Percentiles rank a stretch among this genome's conserved stretches.
phyloP scores from a whole-genome alignment of 176 grass and related monocot species.

The Aechmea fasciata region DNA sequence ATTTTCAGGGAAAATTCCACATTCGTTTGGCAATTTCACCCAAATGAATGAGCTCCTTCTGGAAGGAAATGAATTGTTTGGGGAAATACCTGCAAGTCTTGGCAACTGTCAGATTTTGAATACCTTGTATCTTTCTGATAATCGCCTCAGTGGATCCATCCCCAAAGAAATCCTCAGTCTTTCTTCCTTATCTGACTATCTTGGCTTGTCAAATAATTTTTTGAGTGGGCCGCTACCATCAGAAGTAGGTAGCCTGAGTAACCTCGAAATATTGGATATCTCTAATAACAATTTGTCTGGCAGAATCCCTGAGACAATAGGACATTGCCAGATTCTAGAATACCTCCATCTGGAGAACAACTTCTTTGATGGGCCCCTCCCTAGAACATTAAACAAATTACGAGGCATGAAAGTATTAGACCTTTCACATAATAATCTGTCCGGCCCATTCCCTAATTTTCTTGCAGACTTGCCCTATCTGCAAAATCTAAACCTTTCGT shows the following conservation, averaged over 20 bases:
- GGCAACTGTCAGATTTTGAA: constrained; percentile 17
- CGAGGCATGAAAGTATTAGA: constrained; percentile 15
- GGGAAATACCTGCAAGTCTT: constrained; percentile 17
- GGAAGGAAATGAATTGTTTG: constrained; percentile 9
- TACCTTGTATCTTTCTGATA: constrained; percentile 9
- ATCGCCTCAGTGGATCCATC: constrained; percentile 21
- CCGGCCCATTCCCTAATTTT: constrained; percentile 27
- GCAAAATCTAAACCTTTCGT: constrained; percentile 31
- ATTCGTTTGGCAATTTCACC: constrained; percentile 27
- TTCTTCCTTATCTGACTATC: constrained; percentile 1
- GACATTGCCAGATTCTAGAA: constrained; percentile 20
- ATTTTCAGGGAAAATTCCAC: constrained; percentile 20
- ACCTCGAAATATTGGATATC: constrained; percentile 2
- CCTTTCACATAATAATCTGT: constrained; percentile 35
- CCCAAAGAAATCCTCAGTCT: constrained; percentile 21
- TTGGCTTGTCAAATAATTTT: constrained; percentile 29
- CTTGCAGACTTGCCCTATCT: not conserved
- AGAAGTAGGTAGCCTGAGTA: constrained; percentile 15
- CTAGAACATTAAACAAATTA: constrained; percentile 4
- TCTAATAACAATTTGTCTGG: constrained; percentile 20
- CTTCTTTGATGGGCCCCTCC: constrained; percentile 24
- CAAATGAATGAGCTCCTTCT: constrained; percentile 19
- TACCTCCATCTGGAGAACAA: constrained; percentile 18
- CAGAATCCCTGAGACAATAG: constrained; percentile 23
- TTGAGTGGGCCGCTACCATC: constrained; percentile 16